Percentiles rank a stretch among this genome's conserved stretches.
These are phyloP conservation scores for Aspergillus niger DNA, from an alignment of 2,329 filamentous ascomycete genomes.

Conservation along the genomic window DNA sequence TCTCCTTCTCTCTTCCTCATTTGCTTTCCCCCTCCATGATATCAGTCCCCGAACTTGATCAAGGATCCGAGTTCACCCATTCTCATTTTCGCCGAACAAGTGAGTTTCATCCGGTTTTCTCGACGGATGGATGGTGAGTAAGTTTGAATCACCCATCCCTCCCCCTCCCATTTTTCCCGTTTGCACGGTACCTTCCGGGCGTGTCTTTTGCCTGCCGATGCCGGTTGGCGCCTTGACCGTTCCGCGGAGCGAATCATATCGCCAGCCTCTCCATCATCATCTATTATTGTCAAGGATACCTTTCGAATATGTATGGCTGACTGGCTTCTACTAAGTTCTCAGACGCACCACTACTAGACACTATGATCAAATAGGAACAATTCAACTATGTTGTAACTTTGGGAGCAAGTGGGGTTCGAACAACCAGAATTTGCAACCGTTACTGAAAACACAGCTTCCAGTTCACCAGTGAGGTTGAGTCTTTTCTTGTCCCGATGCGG, in stretches of 20 bases:
- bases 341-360: neutral
- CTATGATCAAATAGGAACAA: neutral
- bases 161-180: neutral
- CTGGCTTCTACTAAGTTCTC: neutral
- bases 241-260: conserved; percentile 14
- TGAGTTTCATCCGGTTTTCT: neutral
- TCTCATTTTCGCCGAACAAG: neutral
- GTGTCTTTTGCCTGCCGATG: conserved; percentile 3
- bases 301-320: conserved; percentile 1
- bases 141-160: neutral
- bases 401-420: conserved; percentile 10
- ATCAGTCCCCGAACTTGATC: neutral
- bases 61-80: neutral
- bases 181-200: neutral
- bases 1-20: neutral
- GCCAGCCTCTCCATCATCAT: conserved; percentile 1
- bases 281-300: neutral
- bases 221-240: conserved; percentile 14
- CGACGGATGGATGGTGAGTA: neutral
- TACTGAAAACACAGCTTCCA: neutral
- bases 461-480: conserved; percentile 7
- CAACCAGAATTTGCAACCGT: neutral
- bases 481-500: conserved; percentile 15
- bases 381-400: conserved; percentile 3
- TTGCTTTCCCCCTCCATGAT: neutral